Evolutionary conservation across 2,329 filamentous ascomycete genomes (phyloP).

Genomic region (Pseudogymnoascus sp.): DNA sequence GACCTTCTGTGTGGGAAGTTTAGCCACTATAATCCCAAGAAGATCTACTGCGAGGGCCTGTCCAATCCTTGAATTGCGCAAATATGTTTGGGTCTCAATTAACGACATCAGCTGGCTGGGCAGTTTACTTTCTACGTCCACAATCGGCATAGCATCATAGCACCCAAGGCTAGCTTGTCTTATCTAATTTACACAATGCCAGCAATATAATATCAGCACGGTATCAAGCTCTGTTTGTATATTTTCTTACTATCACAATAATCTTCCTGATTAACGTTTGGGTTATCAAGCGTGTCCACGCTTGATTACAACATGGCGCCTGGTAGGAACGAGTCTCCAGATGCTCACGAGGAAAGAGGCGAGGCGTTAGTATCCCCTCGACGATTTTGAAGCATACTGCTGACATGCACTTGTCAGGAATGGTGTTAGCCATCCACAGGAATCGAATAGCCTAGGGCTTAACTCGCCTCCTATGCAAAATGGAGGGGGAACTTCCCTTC

Average conservation of each 20-base stretch:
- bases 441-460: not conserved
- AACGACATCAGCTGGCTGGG: not conserved
- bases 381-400: not conserved
- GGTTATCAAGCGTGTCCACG: not conserved
- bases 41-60: not conserved
- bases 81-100: not conserved
- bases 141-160: not conserved
- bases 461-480: not conserved
- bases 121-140: not conserved
- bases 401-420: conserved; percentile 1
- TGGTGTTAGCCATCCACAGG: not conserved
- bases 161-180: not conserved
- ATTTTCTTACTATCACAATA: not conserved
- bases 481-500: not conserved
- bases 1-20: not conserved
- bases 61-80: not conserved
- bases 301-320: conserved; percentile 1
- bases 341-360: not conserved
- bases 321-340: not conserved
- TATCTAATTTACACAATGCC: conserved; percentile 2
- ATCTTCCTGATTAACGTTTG: not conserved
- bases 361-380: not conserved
- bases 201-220: not conserved
- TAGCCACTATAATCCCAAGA: not conserved
- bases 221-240: not conserved